Conservation (phyloP, 2,329 filamentous ascomycete species). For the Ophiosphaerella herpotricha region DNA sequence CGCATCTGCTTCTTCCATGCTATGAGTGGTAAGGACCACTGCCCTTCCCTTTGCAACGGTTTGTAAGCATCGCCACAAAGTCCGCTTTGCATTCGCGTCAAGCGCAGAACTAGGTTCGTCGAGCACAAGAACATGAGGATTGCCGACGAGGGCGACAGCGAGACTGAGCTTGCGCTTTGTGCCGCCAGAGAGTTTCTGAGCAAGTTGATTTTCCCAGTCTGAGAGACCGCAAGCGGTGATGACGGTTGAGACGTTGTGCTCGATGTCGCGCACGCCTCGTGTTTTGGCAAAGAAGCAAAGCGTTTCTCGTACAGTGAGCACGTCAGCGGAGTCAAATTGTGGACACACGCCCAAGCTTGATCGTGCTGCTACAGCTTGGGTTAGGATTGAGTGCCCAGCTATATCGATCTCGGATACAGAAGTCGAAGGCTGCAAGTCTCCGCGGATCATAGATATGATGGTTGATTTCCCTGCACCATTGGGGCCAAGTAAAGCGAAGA, state of each 20-base stretch:
- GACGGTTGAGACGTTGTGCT: slow-evolving; percentile 76
- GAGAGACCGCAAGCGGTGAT: slow-evolving; percentile 76
- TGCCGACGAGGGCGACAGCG: slow-evolving; percentile 87
- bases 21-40: slow-evolving; percentile 86
- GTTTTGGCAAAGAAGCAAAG: slow-evolving; percentile 83
- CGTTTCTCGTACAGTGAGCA: slow-evolving; percentile 85
- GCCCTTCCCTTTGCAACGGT: slow-evolving; percentile 78
- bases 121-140: slow-evolving; percentile 84
- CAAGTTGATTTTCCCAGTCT: slow-evolving; percentile 73
- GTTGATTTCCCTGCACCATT: slow-evolving; percentile 92
- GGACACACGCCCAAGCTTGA: slow-evolving; percentile 83
- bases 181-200: slow-evolving; percentile 77
- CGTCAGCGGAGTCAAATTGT: slow-evolving; percentile 73
- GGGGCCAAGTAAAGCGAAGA: slow-evolving; percentile 85
- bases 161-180: slow-evolving; percentile 91
- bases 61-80: slow-evolving; percentile 89
- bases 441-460: slow-evolving; percentile 83
- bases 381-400: slow-evolving; percentile 69
- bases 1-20: slow-evolving; percentile 87
- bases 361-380: slow-evolving; percentile 69
- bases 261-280: slow-evolving; percentile 73
- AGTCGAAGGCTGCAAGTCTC: slow-evolving; percentile 73
- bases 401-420: slow-evolving; percentile 74
- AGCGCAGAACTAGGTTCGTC: slow-evolving; percentile 87
- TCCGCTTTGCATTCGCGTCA: slow-evolving; percentile 80